Base-by-base conservation (phyloP, 805 yeast species). In the Candida bentonensis region DNA sequence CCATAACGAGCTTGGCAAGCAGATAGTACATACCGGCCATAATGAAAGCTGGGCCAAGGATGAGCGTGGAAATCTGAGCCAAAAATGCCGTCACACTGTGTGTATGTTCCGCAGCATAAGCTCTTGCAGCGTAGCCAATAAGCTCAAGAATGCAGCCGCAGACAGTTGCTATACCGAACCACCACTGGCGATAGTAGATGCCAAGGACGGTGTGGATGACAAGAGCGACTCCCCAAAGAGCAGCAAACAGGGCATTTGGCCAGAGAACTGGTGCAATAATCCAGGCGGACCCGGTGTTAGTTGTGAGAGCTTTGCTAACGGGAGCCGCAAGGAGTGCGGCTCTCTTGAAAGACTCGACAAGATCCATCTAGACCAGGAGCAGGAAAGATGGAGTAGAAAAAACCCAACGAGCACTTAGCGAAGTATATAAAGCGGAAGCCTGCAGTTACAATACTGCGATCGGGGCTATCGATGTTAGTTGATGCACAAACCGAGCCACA, bases 1-100 rank as follows among this genome's bases (percentile, higher is more conserved):
- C 60, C 45, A 79, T 76, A 41, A 78, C 66, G 42, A 81, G 52
- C 59, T 83, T 81, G 3, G 82, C 86, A 50, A 86, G 62, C 44
- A 78, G 66, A 51, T 72, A 80, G 62, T 86, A 87, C 2, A 86
- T 67, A 1, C 89, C 95, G 3, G 82, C 95, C 83, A 83, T 81
- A 40, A 82, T 66, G 58, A 86, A 81, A 20, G 84, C 85, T 0
- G 95, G 95, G 0, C 85, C 89, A 41, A 86, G 61, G 0, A 89
- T 83, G 45, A 85, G 63, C 53, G 79, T 68, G 45, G 78, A 72
- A 49, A 80, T 72, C 59, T 86, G 94, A 53, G 78, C 61, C 39
- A 81, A 55, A 54, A 69, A 86, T 23, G 68, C 63, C 42, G 68
- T 58, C 34, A 61, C 49, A 28, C 62, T 54, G 15, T 49, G 30